Evolutionary conservation across 495 filamentous ascomycete genomes (phyloP).

Genomic region (Trichoderma parareesei): DNA sequence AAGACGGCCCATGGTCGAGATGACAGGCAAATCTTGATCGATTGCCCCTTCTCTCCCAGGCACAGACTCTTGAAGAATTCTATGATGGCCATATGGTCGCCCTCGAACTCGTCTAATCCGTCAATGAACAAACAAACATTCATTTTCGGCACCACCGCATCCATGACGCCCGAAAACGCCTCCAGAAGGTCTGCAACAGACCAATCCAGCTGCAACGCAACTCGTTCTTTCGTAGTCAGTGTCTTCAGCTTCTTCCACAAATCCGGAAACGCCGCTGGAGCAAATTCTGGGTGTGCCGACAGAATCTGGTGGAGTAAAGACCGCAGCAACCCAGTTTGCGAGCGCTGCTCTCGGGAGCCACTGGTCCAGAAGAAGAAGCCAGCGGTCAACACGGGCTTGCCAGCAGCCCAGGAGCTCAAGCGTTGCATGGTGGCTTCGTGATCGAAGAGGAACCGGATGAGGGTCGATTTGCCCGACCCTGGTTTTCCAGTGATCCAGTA

Average conservation of each 20-base stretch:
- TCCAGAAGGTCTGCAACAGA: constrained; percentile 11
- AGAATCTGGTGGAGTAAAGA: constrained; percentile 21
- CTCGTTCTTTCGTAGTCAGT: constrained; percentile 12
- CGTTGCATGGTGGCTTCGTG: constrained; percentile 12
- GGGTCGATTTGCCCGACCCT: constrained; percentile 25
- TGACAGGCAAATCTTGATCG: constrained; percentile 27
- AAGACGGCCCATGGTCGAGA: constrained; percentile 26
- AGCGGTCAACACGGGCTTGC: constrained; percentile 6
- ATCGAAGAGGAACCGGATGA: constrained; percentile 24
- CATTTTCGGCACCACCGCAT: neutral
- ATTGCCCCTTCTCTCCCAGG: neutral
- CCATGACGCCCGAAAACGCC: neutral
- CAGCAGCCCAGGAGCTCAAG: constrained; percentile 19
- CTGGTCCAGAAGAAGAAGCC: constrained; percentile 26
- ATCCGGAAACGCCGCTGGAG: constrained; percentile 10
- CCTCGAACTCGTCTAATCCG: constrained; percentile 1
- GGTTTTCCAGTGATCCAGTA: constrained; percentile 29
- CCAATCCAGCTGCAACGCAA: constrained; percentile 12
- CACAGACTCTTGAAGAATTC: constrained; percentile 17
- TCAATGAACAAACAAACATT: constrained; percentile 2
- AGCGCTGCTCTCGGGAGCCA: constrained; percentile 21
- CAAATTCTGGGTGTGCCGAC: neutral
- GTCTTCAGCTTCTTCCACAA: constrained; percentile 12
- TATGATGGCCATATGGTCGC: constrained; percentile 18
- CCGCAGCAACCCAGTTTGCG: constrained; percentile 22